Conservation (phyloP, 2,329 filamentous ascomycete genomes). For the Rugonectria rugulosa region DNA sequence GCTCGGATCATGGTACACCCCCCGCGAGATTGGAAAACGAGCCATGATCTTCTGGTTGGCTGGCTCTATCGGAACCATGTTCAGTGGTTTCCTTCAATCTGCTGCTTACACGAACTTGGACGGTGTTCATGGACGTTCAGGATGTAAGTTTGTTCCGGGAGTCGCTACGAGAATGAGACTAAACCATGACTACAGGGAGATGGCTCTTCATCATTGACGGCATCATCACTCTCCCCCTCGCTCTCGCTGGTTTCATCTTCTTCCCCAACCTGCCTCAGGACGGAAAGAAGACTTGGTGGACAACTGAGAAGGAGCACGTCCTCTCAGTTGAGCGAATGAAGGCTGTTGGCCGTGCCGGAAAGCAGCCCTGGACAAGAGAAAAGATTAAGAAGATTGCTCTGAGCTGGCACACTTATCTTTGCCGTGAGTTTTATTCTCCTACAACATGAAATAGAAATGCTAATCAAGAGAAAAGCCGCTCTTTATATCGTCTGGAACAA, state of each 20-base stretch:
- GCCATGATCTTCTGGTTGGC: slow-evolving; percentile 33
- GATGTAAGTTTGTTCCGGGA: slow-evolving; percentile 19
- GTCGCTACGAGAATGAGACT: background rate
- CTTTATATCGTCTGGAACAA: slow-evolving; percentile 31
- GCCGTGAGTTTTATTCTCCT: slow-evolving; percentile 9
- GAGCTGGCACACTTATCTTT: slow-evolving; percentile 31
- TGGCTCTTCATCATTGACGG: slow-evolving; percentile 31
- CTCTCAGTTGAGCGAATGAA: slow-evolving; percentile 23
- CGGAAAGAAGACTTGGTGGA: slow-evolving; percentile 29
- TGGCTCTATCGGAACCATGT: slow-evolving; percentile 23
- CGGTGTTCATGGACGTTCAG: slow-evolving; percentile 24
- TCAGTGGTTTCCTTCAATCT: slow-evolving; percentile 27
- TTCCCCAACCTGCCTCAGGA: slow-evolving; percentile 30
- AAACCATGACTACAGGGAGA: slow-evolving; percentile 9
- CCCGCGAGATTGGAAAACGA: slow-evolving; percentile 30
- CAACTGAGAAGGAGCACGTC: slow-evolving; percentile 24
- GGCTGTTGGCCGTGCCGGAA: slow-evolving; percentile 26
- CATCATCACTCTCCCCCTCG: slow-evolving; percentile 27
- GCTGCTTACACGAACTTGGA: slow-evolving; percentile 27
- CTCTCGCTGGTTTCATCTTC: slow-evolving; percentile 22
- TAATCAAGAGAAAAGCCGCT: slow-evolving; percentile 12
- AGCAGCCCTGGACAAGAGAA: slow-evolving; percentile 25
- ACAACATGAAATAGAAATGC: background rate
- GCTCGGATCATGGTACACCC: slow-evolving; percentile 35
- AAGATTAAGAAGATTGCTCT: slow-evolving; percentile 22